A percentile compares a stretch with the other conserved stretches of the same genome.
Conservation (phyloP, 192 early-diverging fungal species). For the Chytriomyces confervae region DNA sequence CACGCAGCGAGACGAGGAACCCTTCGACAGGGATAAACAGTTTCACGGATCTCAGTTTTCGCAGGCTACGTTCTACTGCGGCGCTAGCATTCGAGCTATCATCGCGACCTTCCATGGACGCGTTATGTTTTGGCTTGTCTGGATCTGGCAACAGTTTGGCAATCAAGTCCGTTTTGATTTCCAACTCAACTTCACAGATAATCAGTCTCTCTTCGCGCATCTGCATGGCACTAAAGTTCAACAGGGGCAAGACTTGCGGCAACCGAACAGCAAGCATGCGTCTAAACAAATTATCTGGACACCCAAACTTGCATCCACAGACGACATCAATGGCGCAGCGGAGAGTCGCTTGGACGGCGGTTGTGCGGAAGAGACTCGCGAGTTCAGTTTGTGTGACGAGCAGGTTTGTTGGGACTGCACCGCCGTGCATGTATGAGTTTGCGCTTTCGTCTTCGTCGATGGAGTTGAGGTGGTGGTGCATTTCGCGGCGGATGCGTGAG, state of each 20-base stretch:
- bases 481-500: not conserved
- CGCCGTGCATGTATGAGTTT: not conserved
- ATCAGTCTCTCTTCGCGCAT: not conserved
- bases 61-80: not conserved
- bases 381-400: not conserved
- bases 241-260: not conserved
- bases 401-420: not conserved
- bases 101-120: not conserved
- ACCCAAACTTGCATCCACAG: slow-evolving; percentile 7
- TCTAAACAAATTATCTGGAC: not conserved
- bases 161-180: not conserved
- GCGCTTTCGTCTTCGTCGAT: slow-evolving; percentile 1
- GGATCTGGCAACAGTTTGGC: not conserved
- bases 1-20: not conserved
- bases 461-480: not conserved
- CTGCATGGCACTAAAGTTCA: slow-evolving; percentile 3
- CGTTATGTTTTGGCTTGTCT: not conserved
- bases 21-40: not conserved
- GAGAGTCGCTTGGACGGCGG: not conserved
- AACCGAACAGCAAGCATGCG: not conserved
- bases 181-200: slow-evolving; percentile 3
- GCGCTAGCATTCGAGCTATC: not conserved
- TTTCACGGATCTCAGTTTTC: not conserved
- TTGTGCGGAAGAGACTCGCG: not conserved
- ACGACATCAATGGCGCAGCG: not conserved